These are phyloP conservation scores for Neurospora sp. DNA, from an alignment of 495 filamentous ascomycete species.

Conservation along the genomic window DNA sequence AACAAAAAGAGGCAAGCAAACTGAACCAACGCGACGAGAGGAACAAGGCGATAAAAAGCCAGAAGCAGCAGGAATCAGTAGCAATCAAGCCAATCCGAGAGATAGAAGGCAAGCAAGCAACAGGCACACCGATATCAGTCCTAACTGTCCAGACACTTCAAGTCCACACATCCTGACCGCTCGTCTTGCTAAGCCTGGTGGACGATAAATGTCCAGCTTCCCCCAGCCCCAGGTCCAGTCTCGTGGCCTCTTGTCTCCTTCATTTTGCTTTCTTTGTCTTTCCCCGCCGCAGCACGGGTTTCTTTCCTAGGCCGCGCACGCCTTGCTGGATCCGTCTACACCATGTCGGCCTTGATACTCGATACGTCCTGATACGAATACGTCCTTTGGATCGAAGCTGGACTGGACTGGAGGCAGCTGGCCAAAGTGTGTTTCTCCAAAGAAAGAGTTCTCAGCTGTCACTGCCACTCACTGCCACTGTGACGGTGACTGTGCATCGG, in stretches of 20 bases:
- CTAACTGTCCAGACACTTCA: not conserved
- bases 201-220: not conserved
- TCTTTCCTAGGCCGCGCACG: not conserved
- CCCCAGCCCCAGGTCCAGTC: not conserved
- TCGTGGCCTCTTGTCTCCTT: not conserved
- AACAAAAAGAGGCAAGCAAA: not conserved
- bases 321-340: not conserved
- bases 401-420: not conserved
- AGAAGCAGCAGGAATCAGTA: not conserved
- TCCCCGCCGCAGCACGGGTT: not conserved
- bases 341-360: not conserved
- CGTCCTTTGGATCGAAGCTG: not conserved
- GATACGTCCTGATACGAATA: not conserved
- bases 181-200: not conserved
- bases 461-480: not conserved
- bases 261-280: not conserved
- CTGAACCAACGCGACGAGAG: not conserved
- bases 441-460: not conserved
- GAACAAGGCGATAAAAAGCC: not conserved
- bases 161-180: not conserved
- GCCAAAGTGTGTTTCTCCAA: not conserved
- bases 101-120: not conserved
- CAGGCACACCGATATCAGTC: not conserved
- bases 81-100: not conserved
- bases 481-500: not conserved